Evolutionary conservation across 164 flowering plant genomes (phyloP), one percentile per base, ranked within the genome.

Genomic region (Santalum album): DNA sequence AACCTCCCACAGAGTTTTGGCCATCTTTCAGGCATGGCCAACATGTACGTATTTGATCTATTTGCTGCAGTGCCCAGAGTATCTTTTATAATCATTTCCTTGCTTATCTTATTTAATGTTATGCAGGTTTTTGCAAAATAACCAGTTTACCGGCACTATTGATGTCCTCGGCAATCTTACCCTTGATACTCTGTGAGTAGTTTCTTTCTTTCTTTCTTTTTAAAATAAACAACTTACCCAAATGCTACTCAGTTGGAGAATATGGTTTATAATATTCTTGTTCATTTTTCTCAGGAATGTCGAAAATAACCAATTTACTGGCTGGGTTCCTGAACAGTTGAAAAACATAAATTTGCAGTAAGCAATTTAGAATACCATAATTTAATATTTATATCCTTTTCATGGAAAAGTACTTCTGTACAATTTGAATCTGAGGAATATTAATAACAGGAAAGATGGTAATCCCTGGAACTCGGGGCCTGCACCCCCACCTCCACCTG

Each of bases 401-500:
- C 34, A 9, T 3, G 4, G 34, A 29, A 29, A 29, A 29, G 34
- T 4, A 29, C 3, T 49, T 62, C 36, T 50, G 26, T 38, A 23
- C 36, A 27, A 20, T 57, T 11, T 57, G 43, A 11, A 44, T 19
- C 38, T 53, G 38, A 19, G 36, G 61, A n/a, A 50, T 67, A 51
- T 45, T 53, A 40, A 49, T 60, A 22, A 64, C 78, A 86, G 95
- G 70, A 72, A 50, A 16, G 78, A 60, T 62, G 96, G 92, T 54
- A 88, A 85, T 66, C 54, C 76, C 11, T 83, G 78, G 72, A 72
- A 48, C 66, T 77, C 83, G 12, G 94, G 86, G 17, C 80, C 94
- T 56, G 95, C 95, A 54, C 96, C 95, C 34, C 95, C 98, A 11
- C 85, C 98, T 51, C 98, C 98, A 18, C 96, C 98, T 55, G 87